These are phyloP conservation scores for Coprinellus aureogranulatus DNA, from an alignment of 768 basidiomycete genomes.

Conservation along the genomic window DNA sequence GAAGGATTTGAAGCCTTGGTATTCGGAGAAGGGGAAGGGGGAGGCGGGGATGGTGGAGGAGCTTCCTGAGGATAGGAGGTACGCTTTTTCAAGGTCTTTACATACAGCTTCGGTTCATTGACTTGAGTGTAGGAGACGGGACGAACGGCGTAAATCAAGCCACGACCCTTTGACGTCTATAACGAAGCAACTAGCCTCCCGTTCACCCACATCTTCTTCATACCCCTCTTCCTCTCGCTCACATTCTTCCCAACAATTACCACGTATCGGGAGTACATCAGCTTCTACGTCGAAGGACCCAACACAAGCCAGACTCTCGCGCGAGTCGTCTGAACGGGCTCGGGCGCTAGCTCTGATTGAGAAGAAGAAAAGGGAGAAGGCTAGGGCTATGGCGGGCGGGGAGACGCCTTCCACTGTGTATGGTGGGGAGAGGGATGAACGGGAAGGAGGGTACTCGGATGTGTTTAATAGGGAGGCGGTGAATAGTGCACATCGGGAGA, in stretches of 20 bases:
- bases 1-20: conserved; percentile 84
- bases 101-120: background rate
- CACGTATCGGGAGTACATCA: conserved; percentile 12
- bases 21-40: conserved; percentile 35
- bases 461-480: conserved; percentile 70
- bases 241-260: conserved; percentile 1
- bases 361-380: conserved; percentile 62
- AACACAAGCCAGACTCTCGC: conserved; percentile 58
- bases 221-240: background rate
- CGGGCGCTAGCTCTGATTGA: conserved; percentile 71
- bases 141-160: conserved; percentile 57
- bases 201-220: conserved; percentile 24
- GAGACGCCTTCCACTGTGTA: conserved; percentile 71
- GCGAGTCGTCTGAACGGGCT: conserved; percentile 73
- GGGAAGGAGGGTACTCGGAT: conserved; percentile 54
- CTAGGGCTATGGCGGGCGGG: conserved; percentile 27
- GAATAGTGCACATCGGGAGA: conserved; percentile 62
- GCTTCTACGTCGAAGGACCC: conserved; percentile 24
- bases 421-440: conserved; percentile 36
- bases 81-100: conserved; percentile 10
- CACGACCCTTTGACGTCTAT: conserved; percentile 78
- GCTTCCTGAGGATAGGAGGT: conserved; percentile 36
- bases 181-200: conserved; percentile 57
- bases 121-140: conserved; percentile 49
- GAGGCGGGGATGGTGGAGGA: conserved; percentile 27